phyloP scores from a whole-genome alignment of 169 alveolate genomes.

The Condylostoma magnum region DNA sequence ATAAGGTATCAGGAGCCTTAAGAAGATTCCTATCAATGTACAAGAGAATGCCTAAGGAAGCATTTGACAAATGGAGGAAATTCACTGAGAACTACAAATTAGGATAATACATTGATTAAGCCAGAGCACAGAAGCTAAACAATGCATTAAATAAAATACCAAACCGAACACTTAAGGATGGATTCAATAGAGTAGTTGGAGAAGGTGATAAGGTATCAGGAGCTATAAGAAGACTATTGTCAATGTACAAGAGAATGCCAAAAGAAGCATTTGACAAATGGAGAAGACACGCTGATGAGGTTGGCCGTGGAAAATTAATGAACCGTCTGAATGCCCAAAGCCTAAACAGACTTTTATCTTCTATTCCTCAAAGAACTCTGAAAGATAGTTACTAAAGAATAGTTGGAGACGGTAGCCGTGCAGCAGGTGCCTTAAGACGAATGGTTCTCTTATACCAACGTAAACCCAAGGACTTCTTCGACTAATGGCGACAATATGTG shows the following conservation, averaged over 20 bases:
- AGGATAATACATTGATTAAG: neutral
- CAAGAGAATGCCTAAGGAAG: neutral
- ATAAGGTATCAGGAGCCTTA: neutral
- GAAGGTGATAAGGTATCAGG: conserved; percentile 11
- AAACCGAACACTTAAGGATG: conserved; percentile 2
- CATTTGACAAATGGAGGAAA: neutral
- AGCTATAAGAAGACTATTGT: neutral
- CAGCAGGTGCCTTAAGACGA: neutral
- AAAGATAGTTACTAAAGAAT: neutral
- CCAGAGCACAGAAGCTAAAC: neutral
- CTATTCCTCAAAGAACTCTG: neutral
- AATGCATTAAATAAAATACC: conserved; percentile 1
- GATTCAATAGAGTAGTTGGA: neutral
- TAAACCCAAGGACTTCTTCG: neutral
- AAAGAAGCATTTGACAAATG: conserved; percentile 8
- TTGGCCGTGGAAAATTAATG: neutral
- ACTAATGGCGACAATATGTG: conserved; percentile 5
- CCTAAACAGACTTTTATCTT: neutral
- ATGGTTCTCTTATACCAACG: neutral
- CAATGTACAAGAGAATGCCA: neutral
- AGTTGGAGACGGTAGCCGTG: neutral
- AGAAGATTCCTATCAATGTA: neutral
- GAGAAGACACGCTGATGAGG: neutral
- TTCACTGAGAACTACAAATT: neutral
- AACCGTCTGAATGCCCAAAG: neutral